Conservation (phyloP, 2,329 filamentous ascomycete genomes). For the Cladosporium phlei region DNA sequence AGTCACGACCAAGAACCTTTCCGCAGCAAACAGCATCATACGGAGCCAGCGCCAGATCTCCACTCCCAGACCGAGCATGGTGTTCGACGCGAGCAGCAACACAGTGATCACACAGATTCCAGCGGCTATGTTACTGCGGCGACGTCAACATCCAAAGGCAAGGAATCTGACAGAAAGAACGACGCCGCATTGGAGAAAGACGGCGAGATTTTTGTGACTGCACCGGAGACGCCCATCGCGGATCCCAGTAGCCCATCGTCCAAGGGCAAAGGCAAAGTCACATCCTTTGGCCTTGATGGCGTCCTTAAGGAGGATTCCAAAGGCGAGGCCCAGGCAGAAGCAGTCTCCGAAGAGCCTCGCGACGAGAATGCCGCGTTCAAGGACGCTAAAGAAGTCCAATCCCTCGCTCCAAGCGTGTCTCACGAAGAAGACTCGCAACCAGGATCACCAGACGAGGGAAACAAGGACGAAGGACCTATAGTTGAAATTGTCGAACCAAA, state of each 20-base stretch:
- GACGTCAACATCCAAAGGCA: slow-evolving; percentile 2
- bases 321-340: slow-evolving; percentile 6
- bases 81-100: slow-evolving; percentile 1
- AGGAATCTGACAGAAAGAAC: not conserved
- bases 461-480: not conserved
- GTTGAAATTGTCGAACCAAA: slow-evolving; percentile 9
- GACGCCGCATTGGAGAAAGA: not conserved
- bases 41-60: slow-evolving; percentile 15
- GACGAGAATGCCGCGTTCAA: slow-evolving; percentile 5
- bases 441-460: not conserved
- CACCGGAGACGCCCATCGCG: not conserved
- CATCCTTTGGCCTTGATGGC: slow-evolving; percentile 1
- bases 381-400: slow-evolving; percentile 12
- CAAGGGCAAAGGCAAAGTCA: slow-evolving; percentile 3
- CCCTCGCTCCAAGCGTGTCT: not conserved
- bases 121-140: slow-evolving; percentile 10
- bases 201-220: slow-evolving; percentile 2
- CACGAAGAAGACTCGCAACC: not conserved
- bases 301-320: slow-evolving; percentile 10
- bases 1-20: slow-evolving; percentile 16
- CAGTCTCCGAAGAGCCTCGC: not conserved
- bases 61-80: slow-evolving; percentile 18
- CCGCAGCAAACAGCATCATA: slow-evolving; percentile 18
- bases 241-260: not conserved
- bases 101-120: slow-evolving; percentile 7